phyloP scores from a whole-genome alignment of 768 basidiomycete genomes.

The Stropharia rugosoannulata region DNA sequence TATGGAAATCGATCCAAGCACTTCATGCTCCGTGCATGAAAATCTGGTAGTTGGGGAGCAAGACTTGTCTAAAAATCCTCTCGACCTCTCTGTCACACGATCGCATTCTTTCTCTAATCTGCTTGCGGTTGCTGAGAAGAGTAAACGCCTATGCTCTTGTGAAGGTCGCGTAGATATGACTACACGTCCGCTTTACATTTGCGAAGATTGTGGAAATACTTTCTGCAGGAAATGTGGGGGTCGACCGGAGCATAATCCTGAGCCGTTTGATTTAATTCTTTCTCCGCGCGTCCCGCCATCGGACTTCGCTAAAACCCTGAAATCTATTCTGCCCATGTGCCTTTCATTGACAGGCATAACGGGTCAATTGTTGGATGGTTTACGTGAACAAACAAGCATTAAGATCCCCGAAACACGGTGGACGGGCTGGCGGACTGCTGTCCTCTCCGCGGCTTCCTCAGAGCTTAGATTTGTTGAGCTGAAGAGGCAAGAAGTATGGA shows the following conservation, averaged over 20 bases:
- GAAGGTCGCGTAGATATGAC: conserved; percentile 86
- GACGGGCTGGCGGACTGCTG: conserved; percentile 68
- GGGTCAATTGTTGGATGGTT: conserved; percentile 46
- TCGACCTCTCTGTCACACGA: conserved; percentile 65
- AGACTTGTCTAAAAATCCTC: conserved; percentile 54
- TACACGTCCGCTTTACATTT: conserved; percentile 60
- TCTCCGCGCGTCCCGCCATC: conserved; percentile 68
- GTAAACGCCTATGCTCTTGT: conserved; percentile 83
- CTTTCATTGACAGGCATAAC: conserved; percentile 56
- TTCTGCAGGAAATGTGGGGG: conserved; percentile 88
- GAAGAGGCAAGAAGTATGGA: conserved; percentile 89
- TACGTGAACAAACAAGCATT: conserved; percentile 39
- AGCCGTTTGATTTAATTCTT: conserved; percentile 46
- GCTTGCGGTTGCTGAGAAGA: conserved; percentile 62
- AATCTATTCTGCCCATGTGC: conserved; percentile 85
- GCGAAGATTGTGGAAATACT: conserved; percentile 73
- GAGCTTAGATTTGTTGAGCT: conserved; percentile 83
- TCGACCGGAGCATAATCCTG: conserved; percentile 83
- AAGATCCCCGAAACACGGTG: conserved; percentile 58
- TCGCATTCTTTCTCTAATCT: conserved; percentile 50
- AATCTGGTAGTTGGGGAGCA: conserved; percentile 75
- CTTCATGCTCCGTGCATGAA: conserved; percentile 19
- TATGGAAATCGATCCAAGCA: conserved; percentile 48
- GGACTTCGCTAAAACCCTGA: conserved; percentile 74
- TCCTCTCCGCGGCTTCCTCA: conserved; percentile 51